Conservation (phyloP, 1,284 basidiomycete species). For the Trametes hirsuta region DNA sequence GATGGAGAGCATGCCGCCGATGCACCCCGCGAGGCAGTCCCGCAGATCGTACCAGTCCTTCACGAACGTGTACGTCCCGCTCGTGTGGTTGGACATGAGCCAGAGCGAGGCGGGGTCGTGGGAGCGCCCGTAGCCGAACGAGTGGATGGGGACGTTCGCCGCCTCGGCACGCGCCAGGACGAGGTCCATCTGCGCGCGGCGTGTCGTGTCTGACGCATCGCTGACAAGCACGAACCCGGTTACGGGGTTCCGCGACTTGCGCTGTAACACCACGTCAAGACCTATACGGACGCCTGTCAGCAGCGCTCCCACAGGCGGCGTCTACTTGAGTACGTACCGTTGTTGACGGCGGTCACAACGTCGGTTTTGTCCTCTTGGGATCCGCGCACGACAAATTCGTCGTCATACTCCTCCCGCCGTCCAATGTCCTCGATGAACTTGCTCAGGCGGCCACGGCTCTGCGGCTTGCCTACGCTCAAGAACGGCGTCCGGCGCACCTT, state of each 20-base stretch:
- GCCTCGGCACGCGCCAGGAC: constrained; percentile 96
- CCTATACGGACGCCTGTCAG: constrained; percentile 45
- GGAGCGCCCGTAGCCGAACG: constrained; percentile 93
- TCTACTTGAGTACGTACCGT: constrained; percentile 54
- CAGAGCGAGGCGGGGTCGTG: constrained; percentile 98
- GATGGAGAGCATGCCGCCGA: constrained; percentile 94
- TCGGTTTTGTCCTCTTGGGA: constrained; percentile 90
- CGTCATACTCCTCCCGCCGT: constrained; percentile 49
- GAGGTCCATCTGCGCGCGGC: constrained; percentile 98
- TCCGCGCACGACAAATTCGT: constrained; percentile 79
- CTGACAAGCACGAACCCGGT: constrained; percentile 93
- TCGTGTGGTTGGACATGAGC: constrained; percentile 97
- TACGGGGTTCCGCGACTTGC: constrained; percentile 88
- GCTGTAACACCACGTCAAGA: constrained; percentile 91
- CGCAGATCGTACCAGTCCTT: constrained; percentile 95
- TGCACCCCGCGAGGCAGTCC: constrained; percentile 86
- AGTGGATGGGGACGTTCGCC: constrained; percentile 94
- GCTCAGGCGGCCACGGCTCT: constrained; percentile 71
- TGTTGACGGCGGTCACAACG: constrained; percentile 95
- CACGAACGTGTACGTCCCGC: constrained; percentile 96
- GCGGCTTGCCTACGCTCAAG: constrained; percentile 69
- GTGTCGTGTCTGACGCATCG: constrained; percentile 87
- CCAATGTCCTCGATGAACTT: constrained; percentile 79
- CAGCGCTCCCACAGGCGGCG: not conserved
- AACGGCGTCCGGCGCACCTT: constrained; percentile 89